Evolutionary conservation across 805 yeast species (phyloP).

Genomic region (Grigorovia jiainica): DNA sequence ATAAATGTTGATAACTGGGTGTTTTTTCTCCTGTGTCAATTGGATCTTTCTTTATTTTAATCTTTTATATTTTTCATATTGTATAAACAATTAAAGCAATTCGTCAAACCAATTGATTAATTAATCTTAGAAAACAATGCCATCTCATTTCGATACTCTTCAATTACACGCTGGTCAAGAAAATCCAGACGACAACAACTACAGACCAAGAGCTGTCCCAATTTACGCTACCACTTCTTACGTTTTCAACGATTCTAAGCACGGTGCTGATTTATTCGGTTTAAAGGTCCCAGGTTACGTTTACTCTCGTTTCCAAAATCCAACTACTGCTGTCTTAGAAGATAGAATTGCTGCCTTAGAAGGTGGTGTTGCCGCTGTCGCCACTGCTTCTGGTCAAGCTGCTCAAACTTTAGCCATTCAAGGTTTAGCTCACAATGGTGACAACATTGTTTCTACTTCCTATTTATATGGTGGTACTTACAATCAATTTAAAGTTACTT

Average conservation of each 20-base stretch:
- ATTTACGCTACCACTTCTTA: constrained; percentile 88
- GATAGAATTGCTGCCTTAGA: constrained; percentile 88
- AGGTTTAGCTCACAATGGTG: constrained; percentile 80
- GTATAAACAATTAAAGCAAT: not conserved
- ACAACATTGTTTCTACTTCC: constrained; percentile 80
- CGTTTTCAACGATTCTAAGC: constrained; percentile 78
- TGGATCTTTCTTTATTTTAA: too few species aligned
- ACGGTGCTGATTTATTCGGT: constrained; percentile 87
- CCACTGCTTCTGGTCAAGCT: constrained; percentile 92
- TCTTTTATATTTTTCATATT: too few species aligned
- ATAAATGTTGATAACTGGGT: too few species aligned
- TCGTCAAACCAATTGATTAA: not conserved
- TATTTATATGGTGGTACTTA: constrained; percentile 92
- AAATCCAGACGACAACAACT: constrained; percentile 47
- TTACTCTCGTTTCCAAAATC: constrained; percentile 86
- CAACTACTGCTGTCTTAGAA: constrained; percentile 87
- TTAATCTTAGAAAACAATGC: constrained; percentile 30
- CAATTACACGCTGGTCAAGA: constrained; percentile 95
- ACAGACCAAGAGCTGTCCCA: constrained; percentile 82
- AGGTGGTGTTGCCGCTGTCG: constrained; percentile 84
- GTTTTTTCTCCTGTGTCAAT: not conserved
- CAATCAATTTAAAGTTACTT: constrained; percentile 88
- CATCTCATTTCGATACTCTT: constrained; percentile 75
- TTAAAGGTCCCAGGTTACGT: constrained; percentile 76
- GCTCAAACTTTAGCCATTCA: constrained; percentile 83